phyloP scores from a whole-genome alignment of 192 early-diverging fungal genomes.

The Diversispora eburnea region DNA sequence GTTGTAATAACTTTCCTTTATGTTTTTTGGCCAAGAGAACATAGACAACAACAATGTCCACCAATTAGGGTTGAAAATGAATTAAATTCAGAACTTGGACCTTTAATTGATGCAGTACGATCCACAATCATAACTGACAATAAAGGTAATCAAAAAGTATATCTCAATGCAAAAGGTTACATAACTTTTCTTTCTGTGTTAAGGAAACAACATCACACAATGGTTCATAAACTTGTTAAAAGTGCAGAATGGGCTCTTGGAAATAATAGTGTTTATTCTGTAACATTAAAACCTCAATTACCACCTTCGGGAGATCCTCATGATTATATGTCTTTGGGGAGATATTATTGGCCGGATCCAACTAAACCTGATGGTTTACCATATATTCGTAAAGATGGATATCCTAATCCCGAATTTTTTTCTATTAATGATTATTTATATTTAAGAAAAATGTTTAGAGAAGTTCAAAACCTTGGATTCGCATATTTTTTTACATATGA shows the following conservation, averaged over 20 bases:
- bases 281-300: constrained; percentile 45
- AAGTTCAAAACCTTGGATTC: constrained; percentile 46
- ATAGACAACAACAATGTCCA: not conserved
- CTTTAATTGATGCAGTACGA: constrained; percentile 5
- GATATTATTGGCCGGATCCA: constrained; percentile 56
- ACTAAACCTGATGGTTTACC: constrained; percentile 40
- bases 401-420: constrained; percentile 53
- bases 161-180: constrained; percentile 8
- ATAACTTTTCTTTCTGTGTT: not conserved
- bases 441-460: constrained; percentile 38
- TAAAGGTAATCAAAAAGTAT: constrained; percentile 4
- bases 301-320: constrained; percentile 48
- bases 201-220: constrained; percentile 6
- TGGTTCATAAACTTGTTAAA: not conserved
- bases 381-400: constrained; percentile 49
- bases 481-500: constrained; percentile 54
- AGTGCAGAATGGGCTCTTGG: constrained; percentile 34
- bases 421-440: constrained; percentile 40
- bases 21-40: not conserved
- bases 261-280: constrained; percentile 47
- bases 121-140: not conserved
- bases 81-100: not conserved
- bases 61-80: not conserved
- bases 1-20: not conserved
- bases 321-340: constrained; percentile 56